phyloP scores from a whole-genome alignment of 2,329 filamentous ascomycete genomes.

The Pseudogymnoascus sp. region DNA sequence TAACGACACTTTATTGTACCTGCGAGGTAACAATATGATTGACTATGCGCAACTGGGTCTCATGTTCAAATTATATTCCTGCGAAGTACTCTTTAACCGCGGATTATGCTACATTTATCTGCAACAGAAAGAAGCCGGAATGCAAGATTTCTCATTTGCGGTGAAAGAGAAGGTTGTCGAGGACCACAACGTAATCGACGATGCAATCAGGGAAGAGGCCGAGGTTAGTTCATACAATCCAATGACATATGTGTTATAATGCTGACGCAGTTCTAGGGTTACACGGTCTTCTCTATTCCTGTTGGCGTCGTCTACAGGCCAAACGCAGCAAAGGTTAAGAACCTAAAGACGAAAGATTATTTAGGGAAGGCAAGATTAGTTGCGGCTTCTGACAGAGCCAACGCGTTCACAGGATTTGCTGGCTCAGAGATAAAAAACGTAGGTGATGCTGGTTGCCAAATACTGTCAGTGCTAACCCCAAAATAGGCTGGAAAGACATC shows the following conservation, averaged over 20 bases:
- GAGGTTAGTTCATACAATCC: constrained; percentile 51
- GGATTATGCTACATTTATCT: constrained; percentile 96
- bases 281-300: constrained; percentile 97
- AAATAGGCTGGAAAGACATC: constrained; percentile 40
- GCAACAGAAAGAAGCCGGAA: constrained; percentile 79
- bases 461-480: neutral
- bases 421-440: constrained; percentile 73
- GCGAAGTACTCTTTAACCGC: constrained; percentile 94
- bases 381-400: constrained; percentile 72
- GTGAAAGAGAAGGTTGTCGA: constrained; percentile 94
- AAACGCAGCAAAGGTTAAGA: constrained; percentile 96
- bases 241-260: neutral
- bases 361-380: constrained; percentile 92
- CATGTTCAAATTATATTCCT: constrained; percentile 93
- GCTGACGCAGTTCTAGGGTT: constrained; percentile 54
- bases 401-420: constrained; percentile 75
- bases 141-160: constrained; percentile 85
- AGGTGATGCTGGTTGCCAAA: constrained; percentile 26
- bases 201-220: constrained; percentile 86
- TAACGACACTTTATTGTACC: constrained; percentile 92
- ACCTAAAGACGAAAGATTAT: constrained; percentile 95
- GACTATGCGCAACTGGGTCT: constrained; percentile 95
- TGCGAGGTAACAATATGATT: constrained; percentile 93
- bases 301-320: constrained; percentile 92
- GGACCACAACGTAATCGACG: constrained; percentile 96